Percentiles rank a stretch among this genome's conserved stretches.
Evolutionary conservation across 2,329 filamentous ascomycete genomes (phyloP).

Genomic region (Chalara sp.): DNA sequence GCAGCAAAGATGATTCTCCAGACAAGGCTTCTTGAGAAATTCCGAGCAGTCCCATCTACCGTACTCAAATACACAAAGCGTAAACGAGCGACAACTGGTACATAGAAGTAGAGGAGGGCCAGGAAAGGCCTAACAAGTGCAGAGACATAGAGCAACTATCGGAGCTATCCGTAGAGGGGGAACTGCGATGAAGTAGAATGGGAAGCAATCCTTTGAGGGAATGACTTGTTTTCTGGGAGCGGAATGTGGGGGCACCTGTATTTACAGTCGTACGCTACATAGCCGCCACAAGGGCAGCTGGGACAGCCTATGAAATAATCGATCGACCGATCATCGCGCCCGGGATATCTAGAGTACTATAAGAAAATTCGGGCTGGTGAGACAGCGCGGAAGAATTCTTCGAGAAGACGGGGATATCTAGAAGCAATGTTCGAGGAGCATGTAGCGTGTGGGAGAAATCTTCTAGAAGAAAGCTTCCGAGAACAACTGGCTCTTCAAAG

Average conservation of each 20-base stretch:
- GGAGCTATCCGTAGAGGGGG: constrained; percentile 10
- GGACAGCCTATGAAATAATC: constrained; percentile 12
- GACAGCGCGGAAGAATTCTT: no score
- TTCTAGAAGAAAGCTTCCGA: no score
- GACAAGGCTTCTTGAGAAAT: constrained; percentile 1
- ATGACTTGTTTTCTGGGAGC: constrained; percentile 10
- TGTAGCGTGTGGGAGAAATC: no score
- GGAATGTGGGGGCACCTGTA: constrained; percentile 13
- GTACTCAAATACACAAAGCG: constrained; percentile 2
- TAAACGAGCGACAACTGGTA: constrained; percentile 1
- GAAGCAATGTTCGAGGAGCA: no score
- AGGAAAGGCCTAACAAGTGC: constrained; percentile 6
- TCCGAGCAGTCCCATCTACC: not conserved
- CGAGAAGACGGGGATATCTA: no score
- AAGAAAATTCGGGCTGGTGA: no score
- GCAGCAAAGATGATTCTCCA: constrained; percentile 2
- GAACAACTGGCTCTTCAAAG: no score
- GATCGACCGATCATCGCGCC: no score
- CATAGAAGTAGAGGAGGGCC: constrained; percentile 4
- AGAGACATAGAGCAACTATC: constrained; percentile 24
- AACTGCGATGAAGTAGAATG: not conserved
- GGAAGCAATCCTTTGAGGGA: constrained; percentile 10
- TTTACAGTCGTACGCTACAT: constrained; percentile 16
- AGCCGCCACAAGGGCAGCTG: constrained; percentile 14
- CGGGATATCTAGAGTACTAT: no score